Evolutionary conservation across 2,329 filamentous ascomycete genomes (phyloP).

Genomic region (Teratosphaeria viscida): DNA sequence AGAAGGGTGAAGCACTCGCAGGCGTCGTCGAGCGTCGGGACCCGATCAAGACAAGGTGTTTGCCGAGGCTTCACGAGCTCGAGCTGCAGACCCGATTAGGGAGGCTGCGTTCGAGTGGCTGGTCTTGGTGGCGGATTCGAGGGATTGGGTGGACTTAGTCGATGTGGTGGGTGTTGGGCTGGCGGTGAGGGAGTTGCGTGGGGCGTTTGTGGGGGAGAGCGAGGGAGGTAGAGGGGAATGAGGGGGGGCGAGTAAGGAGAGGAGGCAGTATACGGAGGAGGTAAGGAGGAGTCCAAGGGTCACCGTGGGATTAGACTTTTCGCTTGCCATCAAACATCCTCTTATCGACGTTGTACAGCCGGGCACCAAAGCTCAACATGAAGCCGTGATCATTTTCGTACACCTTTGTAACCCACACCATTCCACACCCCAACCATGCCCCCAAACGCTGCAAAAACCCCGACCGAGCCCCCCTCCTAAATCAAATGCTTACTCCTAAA

Average conservation of each 20-base stretch:
- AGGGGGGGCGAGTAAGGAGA: not conserved
- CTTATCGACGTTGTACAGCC: not conserved
- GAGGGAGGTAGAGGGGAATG: not conserved
- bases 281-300: not conserved
- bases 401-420: too few relatives aligned
- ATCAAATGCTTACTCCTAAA: slow-evolving; percentile 63
- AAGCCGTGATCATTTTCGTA: not conserved
- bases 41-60: too few relatives aligned
- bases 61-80: not conserved
- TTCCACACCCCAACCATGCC: too few relatives aligned
- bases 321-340: not conserved
- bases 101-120: not conserved
- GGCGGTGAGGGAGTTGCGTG: not conserved
- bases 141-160: not conserved
- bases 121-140: not conserved
- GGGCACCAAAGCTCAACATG: too few relatives aligned
- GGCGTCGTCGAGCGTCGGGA: too few relatives aligned
- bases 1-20: too few relatives aligned
- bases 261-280: not conserved
- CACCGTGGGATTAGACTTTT: not conserved
- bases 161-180: not conserved
- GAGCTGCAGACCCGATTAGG: not conserved
- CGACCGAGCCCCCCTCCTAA: slow-evolving; percentile 18
- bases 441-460: too few relatives aligned
- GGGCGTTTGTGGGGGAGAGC: not conserved